Base-by-base conservation (phyloP, 306 rosid species). In the Gastrolobium bilobum region DNA sequence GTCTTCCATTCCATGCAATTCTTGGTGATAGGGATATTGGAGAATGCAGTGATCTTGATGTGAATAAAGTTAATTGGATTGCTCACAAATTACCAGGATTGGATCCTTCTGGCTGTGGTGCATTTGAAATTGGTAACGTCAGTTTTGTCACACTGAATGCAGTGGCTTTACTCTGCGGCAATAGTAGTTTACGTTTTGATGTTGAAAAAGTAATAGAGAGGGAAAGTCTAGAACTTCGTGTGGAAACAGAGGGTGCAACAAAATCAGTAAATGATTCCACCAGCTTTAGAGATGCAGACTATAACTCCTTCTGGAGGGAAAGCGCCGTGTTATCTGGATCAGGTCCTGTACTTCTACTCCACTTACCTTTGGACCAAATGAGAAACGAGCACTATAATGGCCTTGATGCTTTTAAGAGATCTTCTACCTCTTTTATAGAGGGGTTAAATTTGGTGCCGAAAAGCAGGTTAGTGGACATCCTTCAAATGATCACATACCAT, bases 21-120 rank as follows among this genome's bases (percentile, higher is more conserved):
- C 89, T 91, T 35, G 96, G 96, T n/a, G 96, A 91, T 75, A 85
- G 93, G 56, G 93, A 91, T 40, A 56, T 91, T 13, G 96, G 93
- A 14, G 65, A 73, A 26, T 91, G 93, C 75, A 54, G 59, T 26
- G 81, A 74, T 56, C 64, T 89, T 42, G 84, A 81, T 68, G 65
- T 38, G 30, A 77, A 82, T 13, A 58, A 65, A 43, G 84, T 89
- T 51, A 40, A 46, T 14, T 89, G 93, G 93, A 61, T 89, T 29
- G 47, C 93, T 58, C 52, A 48, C 76, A 84, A 86, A 56, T 79
- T 89, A 54, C 90, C 91, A 3, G 93, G 90, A 20, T 50, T 91
- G 75, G 90, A 91, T 75, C 42, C 78, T 11, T 84, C 90, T 4
- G 91, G 90, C 33, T 89, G 93, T 8, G 90, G 87, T 2, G 90